phyloP scores from a whole-genome alignment of 257 asterid genomes.

The Solanum phureja region DNA sequence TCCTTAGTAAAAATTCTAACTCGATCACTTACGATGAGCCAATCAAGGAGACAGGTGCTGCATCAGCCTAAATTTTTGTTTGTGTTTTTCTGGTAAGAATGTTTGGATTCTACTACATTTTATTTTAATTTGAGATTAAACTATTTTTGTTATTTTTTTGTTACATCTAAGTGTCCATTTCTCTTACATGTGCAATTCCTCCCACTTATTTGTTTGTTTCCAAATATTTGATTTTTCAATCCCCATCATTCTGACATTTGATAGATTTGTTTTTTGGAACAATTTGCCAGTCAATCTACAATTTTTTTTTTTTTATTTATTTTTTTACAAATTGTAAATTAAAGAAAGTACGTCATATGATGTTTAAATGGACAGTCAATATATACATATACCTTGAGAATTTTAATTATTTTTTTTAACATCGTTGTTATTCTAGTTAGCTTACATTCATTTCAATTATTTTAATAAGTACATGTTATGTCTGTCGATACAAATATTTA shows the following conservation, averaged over 20 bases:
- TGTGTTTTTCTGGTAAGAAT: background rate
- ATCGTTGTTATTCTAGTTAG: background rate
- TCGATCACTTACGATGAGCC: background rate
- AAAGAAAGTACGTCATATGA: background rate
- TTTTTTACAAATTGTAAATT: background rate
- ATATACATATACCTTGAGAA: background rate
- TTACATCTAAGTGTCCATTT: background rate
- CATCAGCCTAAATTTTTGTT: background rate
- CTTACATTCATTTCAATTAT: background rate
- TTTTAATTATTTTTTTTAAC: background rate
- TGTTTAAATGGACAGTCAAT: background rate
- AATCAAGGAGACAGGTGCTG: background rate
- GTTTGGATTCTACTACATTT: background rate
- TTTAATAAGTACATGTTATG: background rate
- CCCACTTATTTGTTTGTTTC: background rate
- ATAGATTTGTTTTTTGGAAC: background rate
- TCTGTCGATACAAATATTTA: background rate
- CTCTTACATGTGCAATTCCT: background rate
- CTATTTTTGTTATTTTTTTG: background rate
- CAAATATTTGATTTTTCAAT: background rate
- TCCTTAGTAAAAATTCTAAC: background rate
- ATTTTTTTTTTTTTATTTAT: background rate
- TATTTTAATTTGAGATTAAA: background rate
- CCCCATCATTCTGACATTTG: background rate
- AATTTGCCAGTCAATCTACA: background rate